Conservation (phyloP, 768 basidiomycete genomes). For the Podaxis pistillaris region DNA sequence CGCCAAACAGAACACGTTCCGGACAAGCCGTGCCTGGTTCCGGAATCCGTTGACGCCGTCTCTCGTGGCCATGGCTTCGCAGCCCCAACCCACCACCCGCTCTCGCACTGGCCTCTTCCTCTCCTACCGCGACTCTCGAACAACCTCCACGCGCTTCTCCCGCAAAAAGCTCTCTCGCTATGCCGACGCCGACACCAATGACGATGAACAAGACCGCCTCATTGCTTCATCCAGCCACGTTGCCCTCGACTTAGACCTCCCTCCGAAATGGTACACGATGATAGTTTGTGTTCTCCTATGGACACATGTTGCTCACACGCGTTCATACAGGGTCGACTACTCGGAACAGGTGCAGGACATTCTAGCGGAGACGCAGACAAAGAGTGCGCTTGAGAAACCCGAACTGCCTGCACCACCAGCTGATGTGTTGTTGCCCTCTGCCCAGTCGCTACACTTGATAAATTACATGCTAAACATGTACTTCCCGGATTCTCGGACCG, state of each 20-base stretch:
- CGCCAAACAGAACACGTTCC: constrained; percentile 27
- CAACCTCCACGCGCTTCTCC: constrained; percentile 41
- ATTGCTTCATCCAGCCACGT: constrained; percentile 42
- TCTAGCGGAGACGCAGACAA: constrained; percentile 62
- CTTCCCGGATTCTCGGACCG: constrained; percentile 97
- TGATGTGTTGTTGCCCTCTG: constrained; percentile 19
- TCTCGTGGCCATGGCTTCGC: constrained; percentile 23
- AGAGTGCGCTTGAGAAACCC: constrained; percentile 56
- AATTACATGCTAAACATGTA: constrained; percentile 93
- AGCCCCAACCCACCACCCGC: constrained; percentile 53
- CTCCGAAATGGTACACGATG: constrained; percentile 76
- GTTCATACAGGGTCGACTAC: constrained; percentile 74
- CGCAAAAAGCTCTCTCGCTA: constrained; percentile 38
- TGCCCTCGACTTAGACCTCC: constrained; percentile 62
- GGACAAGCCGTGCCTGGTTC: constrained; percentile 6
- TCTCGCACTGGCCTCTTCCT: constrained; percentile 92
- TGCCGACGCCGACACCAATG: constrained; percentile 43
- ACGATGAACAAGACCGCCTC: constrained; percentile 70
- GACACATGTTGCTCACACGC: constrained; percentile 22
- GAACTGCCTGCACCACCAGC: constrained; percentile 16
- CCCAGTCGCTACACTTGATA: constrained; percentile 86
- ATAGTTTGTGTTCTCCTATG: constrained; percentile 19
- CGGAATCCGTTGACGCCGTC: background rate
- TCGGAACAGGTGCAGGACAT: constrained; percentile 87
- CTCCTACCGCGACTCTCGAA: constrained; percentile 83